Conservation (phyloP, 2,329 filamentous ascomycete genomes). For the Aureobasidium leucospermi region DNA sequence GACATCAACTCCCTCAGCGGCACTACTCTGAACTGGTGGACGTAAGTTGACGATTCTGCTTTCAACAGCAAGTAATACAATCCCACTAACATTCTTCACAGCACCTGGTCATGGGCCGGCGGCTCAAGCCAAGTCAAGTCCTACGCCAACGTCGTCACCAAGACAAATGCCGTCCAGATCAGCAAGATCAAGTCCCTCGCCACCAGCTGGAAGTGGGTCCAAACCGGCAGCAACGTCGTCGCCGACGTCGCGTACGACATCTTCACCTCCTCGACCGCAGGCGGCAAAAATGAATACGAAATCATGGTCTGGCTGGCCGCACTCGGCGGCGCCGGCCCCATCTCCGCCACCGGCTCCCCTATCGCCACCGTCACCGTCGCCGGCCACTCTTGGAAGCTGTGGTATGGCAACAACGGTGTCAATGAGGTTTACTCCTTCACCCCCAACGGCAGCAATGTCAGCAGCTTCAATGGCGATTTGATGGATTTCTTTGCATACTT, state of each 20-base stretch:
- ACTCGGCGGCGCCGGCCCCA: conserved; percentile 51
- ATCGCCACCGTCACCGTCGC: conserved; percentile 49
- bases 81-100: background rate
- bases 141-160: conserved; percentile 37
- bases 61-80: background rate
- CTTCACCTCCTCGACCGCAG: conserved; percentile 47
- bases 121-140: conserved; percentile 34
- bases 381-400: conserved; percentile 52
- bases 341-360: conserved; percentile 47
- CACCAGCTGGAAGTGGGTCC: conserved; percentile 42
- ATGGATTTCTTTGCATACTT: conserved; percentile 53
- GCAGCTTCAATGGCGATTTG: conserved; percentile 51
- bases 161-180: conserved; percentile 21
- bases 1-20: conserved; percentile 33
- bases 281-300: conserved; percentile 48
- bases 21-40: conserved; percentile 36
- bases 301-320: conserved; percentile 61
- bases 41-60: conserved; percentile 21
- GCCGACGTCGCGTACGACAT: conserved; percentile 57
- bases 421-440: conserved; percentile 58
- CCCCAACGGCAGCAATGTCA: conserved; percentile 36
- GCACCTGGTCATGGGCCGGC: conserved; percentile 22
- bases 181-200: conserved; percentile 35
- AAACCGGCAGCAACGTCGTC: conserved; percentile 42
- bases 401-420: conserved; percentile 51